phyloP scores from a whole-genome alignment of 225 moss, liverwort and hornwort genomes.

The Neckera pumila region DNA sequence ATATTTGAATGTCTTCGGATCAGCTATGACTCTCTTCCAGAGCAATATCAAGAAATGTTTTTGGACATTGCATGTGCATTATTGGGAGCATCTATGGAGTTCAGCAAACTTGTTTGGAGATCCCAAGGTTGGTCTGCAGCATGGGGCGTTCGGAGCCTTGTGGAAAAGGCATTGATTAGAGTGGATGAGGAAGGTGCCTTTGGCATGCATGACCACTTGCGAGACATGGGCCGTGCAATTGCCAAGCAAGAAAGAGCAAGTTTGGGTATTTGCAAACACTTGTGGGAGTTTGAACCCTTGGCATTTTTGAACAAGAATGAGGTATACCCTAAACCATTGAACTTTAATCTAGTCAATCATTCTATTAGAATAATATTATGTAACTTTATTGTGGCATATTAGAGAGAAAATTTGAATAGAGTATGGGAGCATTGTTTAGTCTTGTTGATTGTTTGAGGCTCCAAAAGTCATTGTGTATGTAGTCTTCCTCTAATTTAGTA shows the following conservation, averaged over 20 bases:
- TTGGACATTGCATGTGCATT: background rate
- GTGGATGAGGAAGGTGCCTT: rapidly evolving
- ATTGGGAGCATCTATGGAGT: background rate
- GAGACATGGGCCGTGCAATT: background rate
- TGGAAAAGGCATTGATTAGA: background rate
- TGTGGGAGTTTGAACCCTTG: background rate
- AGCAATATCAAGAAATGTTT: background rate
- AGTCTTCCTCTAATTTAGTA: background rate
- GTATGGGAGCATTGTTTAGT: rapidly evolving
- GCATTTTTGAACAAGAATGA: background rate
- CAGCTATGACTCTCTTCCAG: background rate
- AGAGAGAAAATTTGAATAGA: no score
- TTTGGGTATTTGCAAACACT: background rate
- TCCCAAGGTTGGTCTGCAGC: background rate
- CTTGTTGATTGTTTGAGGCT: background rate
- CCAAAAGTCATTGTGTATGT: rapidly evolving
- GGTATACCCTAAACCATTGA: background rate
- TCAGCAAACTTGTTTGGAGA: background rate
- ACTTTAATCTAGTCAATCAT: rapidly evolving
- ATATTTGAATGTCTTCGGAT: background rate
- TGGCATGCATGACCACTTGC: background rate
- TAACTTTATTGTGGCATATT: background rate
- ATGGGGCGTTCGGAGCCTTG: background rate
- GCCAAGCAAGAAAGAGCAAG: background rate
- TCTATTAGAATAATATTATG: rapidly evolving